A percentile compares a stretch with the other conserved stretches of the same genome.
Conservation (phyloP, 2,329 filamentous ascomycete species). For the Didymella arachidicola region DNA sequence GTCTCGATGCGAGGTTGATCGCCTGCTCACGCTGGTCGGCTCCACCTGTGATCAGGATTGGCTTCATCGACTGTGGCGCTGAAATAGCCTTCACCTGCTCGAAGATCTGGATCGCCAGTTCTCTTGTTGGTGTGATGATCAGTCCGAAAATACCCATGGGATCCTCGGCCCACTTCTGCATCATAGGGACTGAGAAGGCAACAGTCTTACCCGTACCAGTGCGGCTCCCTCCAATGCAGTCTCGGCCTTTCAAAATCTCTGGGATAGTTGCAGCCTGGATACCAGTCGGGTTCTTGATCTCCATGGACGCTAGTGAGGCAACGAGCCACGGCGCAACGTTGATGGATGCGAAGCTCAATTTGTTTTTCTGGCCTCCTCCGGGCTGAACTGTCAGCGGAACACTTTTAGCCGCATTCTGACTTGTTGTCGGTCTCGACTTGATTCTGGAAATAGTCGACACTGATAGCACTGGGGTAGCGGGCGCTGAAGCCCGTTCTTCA, state of each 20-base stretch:
- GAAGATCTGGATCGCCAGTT: slow-evolving; percentile 93
- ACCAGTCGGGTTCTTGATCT: slow-evolving; percentile 85
- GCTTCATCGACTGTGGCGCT: slow-evolving; percentile 84
- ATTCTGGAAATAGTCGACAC: slow-evolving; percentile 45
- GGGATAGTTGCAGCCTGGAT: slow-evolving; percentile 95
- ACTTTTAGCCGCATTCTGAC: slow-evolving; percentile 1
- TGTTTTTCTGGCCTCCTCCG: slow-evolving; percentile 36
- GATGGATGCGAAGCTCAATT: slow-evolving; percentile 74
- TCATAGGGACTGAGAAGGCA: slow-evolving; percentile 90
- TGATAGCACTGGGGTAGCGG: slow-evolving; percentile 18
- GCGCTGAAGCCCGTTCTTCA: slow-evolving; percentile 4
- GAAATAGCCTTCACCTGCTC: slow-evolving; percentile 96
- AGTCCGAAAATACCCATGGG: slow-evolving; percentile 90
- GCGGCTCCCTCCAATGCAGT: slow-evolving; percentile 90
- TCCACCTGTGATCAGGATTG: slow-evolving; percentile 88
- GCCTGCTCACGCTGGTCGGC: slow-evolving; percentile 92
- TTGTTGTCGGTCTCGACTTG: slow-evolving; percentile 38
- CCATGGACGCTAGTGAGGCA: slow-evolving; percentile 76
- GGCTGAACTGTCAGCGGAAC: slow-evolving; percentile 6
- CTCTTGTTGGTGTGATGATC: slow-evolving; percentile 76
- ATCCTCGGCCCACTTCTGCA: slow-evolving; percentile 93
- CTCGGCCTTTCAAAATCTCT: slow-evolving; percentile 85
- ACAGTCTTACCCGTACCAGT: slow-evolving; percentile 98
- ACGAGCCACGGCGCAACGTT: slow-evolving; percentile 87
- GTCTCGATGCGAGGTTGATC: slow-evolving; percentile 78